Conservation (phyloP, 2,329 filamentous ascomycete species). For the Talaromyces sp. region DNA sequence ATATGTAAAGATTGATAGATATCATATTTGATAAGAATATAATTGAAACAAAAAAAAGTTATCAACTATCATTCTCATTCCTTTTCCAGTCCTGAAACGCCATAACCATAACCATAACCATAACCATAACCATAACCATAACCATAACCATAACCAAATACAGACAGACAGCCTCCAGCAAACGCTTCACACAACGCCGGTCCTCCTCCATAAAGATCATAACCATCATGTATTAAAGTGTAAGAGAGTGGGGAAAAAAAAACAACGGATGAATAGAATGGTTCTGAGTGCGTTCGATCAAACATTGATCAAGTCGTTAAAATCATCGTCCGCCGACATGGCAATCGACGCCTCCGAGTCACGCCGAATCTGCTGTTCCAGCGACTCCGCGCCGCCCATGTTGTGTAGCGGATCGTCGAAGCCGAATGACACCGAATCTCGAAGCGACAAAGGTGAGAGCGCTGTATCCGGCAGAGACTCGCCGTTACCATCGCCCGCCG, state of each 20-base stretch:
- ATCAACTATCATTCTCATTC: background rate
- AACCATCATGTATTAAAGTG: background rate
- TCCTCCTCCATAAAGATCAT: background rate
- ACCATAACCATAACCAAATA: background rate
- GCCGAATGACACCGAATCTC: conserved; percentile 24
- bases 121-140: too few species aligned
- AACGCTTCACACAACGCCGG: background rate
- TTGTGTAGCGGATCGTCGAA: conserved; percentile 28
- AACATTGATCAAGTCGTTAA: conserved; percentile 31
- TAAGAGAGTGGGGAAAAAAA: background rate
- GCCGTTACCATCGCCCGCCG: background rate
- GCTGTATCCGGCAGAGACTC: background rate
- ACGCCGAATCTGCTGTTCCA: conserved; percentile 27
- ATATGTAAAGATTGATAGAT: background rate
- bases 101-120: background rate
- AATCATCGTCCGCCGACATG: conserved; percentile 27
- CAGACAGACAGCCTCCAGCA: background rate
- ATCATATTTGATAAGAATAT: background rate
- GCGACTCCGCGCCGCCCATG: conserved; percentile 19
- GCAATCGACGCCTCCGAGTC: conserved; percentile 25
- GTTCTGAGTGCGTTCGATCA: conserved; percentile 9
- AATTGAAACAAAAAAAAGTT: background rate
- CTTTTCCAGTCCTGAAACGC: background rate
- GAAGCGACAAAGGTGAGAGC: conserved; percentile 3
- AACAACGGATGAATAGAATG: background rate